Percentiles rank a stretch among this genome's conserved stretches.
phyloP scores from a whole-genome alignment of 257 asterid genomes.

The Nicotiana tomentosiformis region DNA sequence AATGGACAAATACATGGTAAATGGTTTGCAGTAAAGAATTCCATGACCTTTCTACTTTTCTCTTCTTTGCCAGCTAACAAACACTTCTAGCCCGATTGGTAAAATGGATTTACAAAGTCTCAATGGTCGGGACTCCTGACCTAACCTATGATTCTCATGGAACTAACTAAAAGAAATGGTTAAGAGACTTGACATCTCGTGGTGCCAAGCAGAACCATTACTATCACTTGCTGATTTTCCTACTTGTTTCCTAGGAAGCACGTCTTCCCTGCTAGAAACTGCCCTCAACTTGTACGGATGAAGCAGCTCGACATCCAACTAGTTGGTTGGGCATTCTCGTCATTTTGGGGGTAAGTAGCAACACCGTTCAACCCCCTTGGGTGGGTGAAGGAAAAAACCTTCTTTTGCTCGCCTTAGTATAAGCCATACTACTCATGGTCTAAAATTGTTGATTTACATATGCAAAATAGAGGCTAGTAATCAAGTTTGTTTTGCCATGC shows the following conservation, averaged over 20 bases:
- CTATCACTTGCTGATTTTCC: not conserved
- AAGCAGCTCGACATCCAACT: not conserved
- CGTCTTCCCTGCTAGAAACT: not conserved
- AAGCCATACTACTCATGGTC: not conserved
- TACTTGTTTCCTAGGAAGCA: not conserved
- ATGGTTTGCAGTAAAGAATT: not conserved
- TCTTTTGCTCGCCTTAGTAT: not conserved
- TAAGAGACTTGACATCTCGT: not conserved
- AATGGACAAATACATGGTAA: not conserved
- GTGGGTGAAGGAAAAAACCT: too few species aligned
- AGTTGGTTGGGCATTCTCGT: not conserved
- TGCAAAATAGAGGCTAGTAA: not conserved
- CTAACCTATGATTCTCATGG: not conserved
- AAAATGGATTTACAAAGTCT: not conserved
- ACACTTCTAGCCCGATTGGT: not conserved
- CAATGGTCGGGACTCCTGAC: not conserved
- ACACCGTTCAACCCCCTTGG: not conserved
- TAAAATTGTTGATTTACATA: not conserved
- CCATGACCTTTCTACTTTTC: not conserved
- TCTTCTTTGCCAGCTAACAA: not conserved
- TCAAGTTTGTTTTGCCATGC: not conserved
- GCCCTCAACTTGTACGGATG: not conserved
- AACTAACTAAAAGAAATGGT: not conserved
- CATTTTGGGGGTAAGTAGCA: not conserved
- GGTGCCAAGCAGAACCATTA: not conserved